A percentile compares a stretch with the other conserved stretches of the same genome.
These are phyloP conservation scores for Penicillium nordicum DNA, from an alignment of 2,329 filamentous ascomycete species.

Conservation along the genomic window DNA sequence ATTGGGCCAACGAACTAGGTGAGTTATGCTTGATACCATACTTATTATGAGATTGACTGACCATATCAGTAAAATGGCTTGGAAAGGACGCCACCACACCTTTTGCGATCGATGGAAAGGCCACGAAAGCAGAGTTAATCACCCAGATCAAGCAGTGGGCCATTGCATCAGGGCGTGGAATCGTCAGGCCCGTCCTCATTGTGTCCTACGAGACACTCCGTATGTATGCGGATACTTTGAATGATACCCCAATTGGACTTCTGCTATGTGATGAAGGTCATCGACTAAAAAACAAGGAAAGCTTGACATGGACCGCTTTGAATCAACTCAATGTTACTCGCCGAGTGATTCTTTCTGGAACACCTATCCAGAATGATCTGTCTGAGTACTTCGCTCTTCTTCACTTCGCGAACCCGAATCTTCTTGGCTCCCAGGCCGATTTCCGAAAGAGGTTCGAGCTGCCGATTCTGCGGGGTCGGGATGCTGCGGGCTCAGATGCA, in stretches of 20 bases:
- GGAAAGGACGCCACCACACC: slow-evolving; percentile 85
- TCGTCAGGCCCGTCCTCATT: slow-evolving; percentile 90
- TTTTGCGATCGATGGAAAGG: slow-evolving; percentile 96
- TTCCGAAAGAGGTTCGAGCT: slow-evolving; percentile 94
- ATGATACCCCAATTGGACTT: slow-evolving; percentile 83
- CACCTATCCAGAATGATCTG: slow-evolving; percentile 97
- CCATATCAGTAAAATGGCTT: slow-evolving; percentile 73
- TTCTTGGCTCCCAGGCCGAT: slow-evolving; percentile 82
- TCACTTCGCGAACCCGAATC: slow-evolving; percentile 91
- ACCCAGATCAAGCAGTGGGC: slow-evolving; percentile 92
- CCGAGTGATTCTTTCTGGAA: slow-evolving; percentile 91
- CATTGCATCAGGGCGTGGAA: slow-evolving; percentile 80
- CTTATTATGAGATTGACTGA: slow-evolving; percentile 16
- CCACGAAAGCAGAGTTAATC: slow-evolving; percentile 86
- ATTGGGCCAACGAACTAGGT: slow-evolving; percentile 92
- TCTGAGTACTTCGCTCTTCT: slow-evolving; percentile 96
- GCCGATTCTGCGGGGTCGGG: slow-evolving; percentile 85
- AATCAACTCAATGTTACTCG: slow-evolving; percentile 87
- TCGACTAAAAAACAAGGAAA: slow-evolving; percentile 93
- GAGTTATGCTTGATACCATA: slow-evolving; percentile 11
- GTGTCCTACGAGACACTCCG: slow-evolving; percentile 96
- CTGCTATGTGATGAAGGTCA: slow-evolving; percentile 96
- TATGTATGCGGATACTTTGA: slow-evolving; percentile 84
- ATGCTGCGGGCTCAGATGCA: slow-evolving; percentile 80
- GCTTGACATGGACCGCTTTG: slow-evolving; percentile 86